Percentiles rank a stretch among this genome's conserved stretches.
Evolutionary conservation across 176 grass and related monocot genomes (phyloP).

Genomic region (Eragrostis curvula): DNA sequence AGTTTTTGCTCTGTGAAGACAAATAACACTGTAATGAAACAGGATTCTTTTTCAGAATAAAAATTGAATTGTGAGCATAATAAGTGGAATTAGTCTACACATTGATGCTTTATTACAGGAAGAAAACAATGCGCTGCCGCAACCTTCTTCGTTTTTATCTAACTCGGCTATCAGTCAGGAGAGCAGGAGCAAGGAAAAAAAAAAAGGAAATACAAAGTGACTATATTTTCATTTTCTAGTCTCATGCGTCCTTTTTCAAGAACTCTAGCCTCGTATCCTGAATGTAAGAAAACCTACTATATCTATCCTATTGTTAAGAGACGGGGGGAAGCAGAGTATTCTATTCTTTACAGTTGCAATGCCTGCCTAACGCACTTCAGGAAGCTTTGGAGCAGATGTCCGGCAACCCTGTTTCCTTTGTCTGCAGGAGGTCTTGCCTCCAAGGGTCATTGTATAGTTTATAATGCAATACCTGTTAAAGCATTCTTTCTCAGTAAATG

Average conservation of each 20-base stretch:
- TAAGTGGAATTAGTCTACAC: neutral
- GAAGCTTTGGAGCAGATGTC: slow-evolving; percentile 52
- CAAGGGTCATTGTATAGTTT: slow-evolving; percentile 97
- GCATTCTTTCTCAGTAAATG: slow-evolving; percentile 34
- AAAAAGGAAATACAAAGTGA: neutral
- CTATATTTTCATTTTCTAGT: neutral
- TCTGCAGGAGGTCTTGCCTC: slow-evolving; percentile 57
- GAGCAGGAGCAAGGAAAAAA: neutral
- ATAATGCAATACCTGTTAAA: slow-evolving; percentile 80
- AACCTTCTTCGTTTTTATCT: neutral
- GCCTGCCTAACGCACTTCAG: slow-evolving; percentile 27
- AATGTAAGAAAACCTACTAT: slow-evolving; percentile 9
- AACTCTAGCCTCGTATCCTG: neutral
- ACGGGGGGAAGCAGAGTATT: neutral
- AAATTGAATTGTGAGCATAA: neutral
- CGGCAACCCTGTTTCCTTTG: slow-evolving; percentile 66
- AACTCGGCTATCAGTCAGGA: slow-evolving; percentile 14
- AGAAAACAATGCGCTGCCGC: neutral
- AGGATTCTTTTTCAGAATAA: neutral
- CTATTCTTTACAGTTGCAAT: slow-evolving; percentile 22
- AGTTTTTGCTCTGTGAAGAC: neutral
- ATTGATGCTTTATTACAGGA: neutral
- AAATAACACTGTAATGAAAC: neutral
- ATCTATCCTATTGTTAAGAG: slow-evolving; percentile 5
- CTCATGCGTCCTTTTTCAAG: neutral